These are phyloP conservation scores for Didymella lethalis DNA, from an alignment of 2,329 filamentous ascomycete genomes.

Conservation along the genomic window DNA sequence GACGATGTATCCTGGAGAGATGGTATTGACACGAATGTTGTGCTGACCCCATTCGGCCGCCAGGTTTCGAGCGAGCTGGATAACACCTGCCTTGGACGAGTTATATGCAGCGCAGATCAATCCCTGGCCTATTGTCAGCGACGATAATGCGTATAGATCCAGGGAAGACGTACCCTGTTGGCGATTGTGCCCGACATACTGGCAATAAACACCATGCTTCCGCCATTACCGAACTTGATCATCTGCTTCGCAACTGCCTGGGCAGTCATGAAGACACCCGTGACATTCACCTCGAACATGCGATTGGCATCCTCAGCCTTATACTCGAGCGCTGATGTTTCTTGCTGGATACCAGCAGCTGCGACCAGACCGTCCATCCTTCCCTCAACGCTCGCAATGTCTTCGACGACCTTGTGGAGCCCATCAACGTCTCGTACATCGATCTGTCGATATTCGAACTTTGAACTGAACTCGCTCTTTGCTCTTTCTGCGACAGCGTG, in stretches of 20 bases:
- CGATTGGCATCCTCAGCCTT: constrained; percentile 66
- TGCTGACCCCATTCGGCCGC: constrained; percentile 76
- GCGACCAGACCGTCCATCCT: constrained; percentile 82
- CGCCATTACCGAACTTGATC: constrained; percentile 66
- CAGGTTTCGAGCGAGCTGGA: constrained; percentile 74
- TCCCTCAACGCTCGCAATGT: constrained; percentile 74
- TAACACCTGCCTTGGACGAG: constrained; percentile 75
- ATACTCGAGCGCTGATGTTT: constrained; percentile 84
- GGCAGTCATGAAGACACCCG: constrained; percentile 69
- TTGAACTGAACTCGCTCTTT: constrained; percentile 68
- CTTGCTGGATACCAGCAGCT: constrained; percentile 80
- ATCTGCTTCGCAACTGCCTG: constrained; percentile 71
- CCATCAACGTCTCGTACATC: constrained; percentile 77
- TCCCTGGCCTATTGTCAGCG: constrained; percentile 57
- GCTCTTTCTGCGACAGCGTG: constrained; percentile 70
- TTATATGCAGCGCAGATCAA: constrained; percentile 76
- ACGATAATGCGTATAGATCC: not conserved
- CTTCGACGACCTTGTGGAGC: constrained; percentile 72
- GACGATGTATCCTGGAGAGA: constrained; percentile 81
- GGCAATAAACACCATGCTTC: constrained; percentile 69
- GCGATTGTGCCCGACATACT: constrained; percentile 69
- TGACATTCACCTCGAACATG: constrained; percentile 70
- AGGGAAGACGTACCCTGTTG: constrained; percentile 62
- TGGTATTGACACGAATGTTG: constrained; percentile 80
- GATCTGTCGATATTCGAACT: constrained; percentile 76